Percentiles rank a stretch among this genome's conserved stretches.
Conservation (phyloP, 371 early-diverging fungal genomes). For the Mortierella sp. region DNA sequence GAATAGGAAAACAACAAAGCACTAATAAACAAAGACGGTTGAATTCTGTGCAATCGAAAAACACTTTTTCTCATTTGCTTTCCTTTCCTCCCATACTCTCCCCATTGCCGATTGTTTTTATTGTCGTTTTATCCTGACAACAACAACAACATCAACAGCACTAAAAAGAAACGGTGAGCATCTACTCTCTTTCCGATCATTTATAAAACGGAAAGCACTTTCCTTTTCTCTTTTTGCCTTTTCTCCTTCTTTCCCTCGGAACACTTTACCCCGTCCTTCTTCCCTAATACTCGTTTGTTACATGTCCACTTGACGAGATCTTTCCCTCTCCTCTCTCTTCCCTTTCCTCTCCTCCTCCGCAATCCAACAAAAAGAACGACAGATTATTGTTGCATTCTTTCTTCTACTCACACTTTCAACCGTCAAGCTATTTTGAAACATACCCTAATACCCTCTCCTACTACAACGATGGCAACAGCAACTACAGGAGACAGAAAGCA, state of each 20-base stretch:
- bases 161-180: neutral
- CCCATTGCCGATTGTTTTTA: neutral
- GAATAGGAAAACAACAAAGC: neutral
- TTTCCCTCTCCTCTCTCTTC: neutral
- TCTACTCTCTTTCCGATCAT: neutral
- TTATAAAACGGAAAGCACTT: neutral
- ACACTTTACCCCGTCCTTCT: neutral
- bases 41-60: conserved; percentile 31
- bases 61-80: neutral
- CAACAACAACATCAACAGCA: neutral
- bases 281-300: neutral
- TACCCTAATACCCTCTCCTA: neutral
- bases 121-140: neutral
- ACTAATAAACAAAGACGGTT: conserved; percentile 3
- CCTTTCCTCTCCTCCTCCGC: neutral
- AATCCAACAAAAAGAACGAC: neutral
- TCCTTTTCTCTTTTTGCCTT: neutral
- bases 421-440: no score
- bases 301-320: neutral
- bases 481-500: neutral
- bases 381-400: neutral
- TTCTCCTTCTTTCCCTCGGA: neutral
- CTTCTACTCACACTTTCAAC: neutral
- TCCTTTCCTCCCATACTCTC: no score
- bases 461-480: neutral